Conservation (phyloP, 768 basidiomycete genomes). For the Trametes villosa region DNA sequence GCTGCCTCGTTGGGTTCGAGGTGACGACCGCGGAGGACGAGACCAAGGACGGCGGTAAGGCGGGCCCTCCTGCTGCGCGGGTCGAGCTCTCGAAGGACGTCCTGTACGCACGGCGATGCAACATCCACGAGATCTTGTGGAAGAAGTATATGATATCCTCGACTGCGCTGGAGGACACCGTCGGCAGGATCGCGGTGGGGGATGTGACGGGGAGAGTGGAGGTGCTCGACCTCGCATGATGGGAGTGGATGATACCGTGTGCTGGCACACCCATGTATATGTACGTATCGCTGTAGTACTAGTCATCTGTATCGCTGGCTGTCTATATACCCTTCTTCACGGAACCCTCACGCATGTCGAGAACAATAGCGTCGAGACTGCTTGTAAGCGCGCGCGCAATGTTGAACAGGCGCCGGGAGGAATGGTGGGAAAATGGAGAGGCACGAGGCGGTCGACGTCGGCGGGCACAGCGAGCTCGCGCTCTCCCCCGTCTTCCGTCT, state of each 20-base stretch:
- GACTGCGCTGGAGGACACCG: slow-evolving; percentile 39
- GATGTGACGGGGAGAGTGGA: slow-evolving; percentile 38
- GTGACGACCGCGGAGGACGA: slow-evolving; percentile 18
- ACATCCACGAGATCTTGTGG: slow-evolving; percentile 36
- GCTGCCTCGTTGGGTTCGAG: slow-evolving; percentile 39
- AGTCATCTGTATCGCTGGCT: background rate
- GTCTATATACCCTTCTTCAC: background rate
- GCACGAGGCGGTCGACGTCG: slow-evolving; percentile 15
- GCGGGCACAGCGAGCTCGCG: slow-evolving; percentile 4
- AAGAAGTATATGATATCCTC: slow-evolving; percentile 35
- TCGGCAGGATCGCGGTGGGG: slow-evolving; percentile 41
- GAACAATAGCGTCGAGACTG: background rate
- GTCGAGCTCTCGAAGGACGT: slow-evolving; percentile 27
- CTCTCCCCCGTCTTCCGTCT: background rate
- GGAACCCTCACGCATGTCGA: background rate
- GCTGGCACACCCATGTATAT: background rate
- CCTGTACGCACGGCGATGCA: slow-evolving; percentile 36
- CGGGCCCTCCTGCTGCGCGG: slow-evolving; percentile 9
- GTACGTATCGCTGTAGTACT: background rate
- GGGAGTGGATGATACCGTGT: background rate
- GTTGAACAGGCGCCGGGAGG: background rate
- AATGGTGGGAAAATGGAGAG: slow-evolving; percentile 9
- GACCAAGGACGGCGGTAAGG: slow-evolving; percentile 7
- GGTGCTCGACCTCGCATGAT: slow-evolving; percentile 39
- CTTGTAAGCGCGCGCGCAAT: background rate